phyloP scores from a whole-genome alignment of 2,329 filamentous ascomycete species.

The Diaporthe ilicicola region DNA sequence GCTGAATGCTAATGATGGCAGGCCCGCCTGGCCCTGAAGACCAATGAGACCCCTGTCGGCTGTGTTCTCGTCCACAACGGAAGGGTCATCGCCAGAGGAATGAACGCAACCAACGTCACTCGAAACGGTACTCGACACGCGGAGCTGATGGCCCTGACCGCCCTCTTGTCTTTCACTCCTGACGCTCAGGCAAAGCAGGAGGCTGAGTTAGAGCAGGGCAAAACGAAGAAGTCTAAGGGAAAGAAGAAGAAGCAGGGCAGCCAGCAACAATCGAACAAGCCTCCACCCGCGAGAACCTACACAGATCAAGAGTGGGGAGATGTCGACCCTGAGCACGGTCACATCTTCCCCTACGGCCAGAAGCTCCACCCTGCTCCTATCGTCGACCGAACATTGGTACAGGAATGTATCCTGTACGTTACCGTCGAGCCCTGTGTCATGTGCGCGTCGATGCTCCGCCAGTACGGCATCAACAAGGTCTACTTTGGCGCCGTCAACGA shows the following conservation, averaged over 20 bases:
- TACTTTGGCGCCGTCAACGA: slow-evolving; percentile 97
- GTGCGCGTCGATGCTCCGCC: slow-evolving; percentile 92
- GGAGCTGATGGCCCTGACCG: slow-evolving; percentile 86
- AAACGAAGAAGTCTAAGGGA: slow-evolving; percentile 30
- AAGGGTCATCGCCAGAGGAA: slow-evolving; percentile 84
- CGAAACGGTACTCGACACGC: slow-evolving; percentile 93
- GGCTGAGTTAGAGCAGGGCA: slow-evolving; percentile 40
- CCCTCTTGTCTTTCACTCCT: slow-evolving; percentile 56
- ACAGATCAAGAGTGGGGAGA: slow-evolving; percentile 57
- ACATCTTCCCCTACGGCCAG: slow-evolving; percentile 69
- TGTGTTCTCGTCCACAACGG: slow-evolving; percentile 89
- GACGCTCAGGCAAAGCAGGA: slow-evolving; percentile 36
- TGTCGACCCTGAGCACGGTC: slow-evolving; percentile 62
- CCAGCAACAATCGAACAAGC: slow-evolving; percentile 38
- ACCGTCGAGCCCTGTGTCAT: slow-evolving; percentile 99
- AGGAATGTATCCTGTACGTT: slow-evolving; percentile 84
- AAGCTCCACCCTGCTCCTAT: slow-evolving; percentile 63
- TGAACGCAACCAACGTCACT: slow-evolving; percentile 96
- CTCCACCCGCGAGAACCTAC: slow-evolving; percentile 6
- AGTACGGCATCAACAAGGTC: slow-evolving; percentile 86
- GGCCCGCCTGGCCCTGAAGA: slow-evolving; percentile 85
- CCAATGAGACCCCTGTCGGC: slow-evolving; percentile 94
- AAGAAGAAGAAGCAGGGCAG: slow-evolving; percentile 31
- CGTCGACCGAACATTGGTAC: slow-evolving; percentile 74
- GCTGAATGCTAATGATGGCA: slow-evolving; percentile 46